A percentile compares a stretch with the other conserved stretches of the same genome.
Conservation (phyloP, 352 stramenopile genomes). For the Pythium utonaiense region DNA sequence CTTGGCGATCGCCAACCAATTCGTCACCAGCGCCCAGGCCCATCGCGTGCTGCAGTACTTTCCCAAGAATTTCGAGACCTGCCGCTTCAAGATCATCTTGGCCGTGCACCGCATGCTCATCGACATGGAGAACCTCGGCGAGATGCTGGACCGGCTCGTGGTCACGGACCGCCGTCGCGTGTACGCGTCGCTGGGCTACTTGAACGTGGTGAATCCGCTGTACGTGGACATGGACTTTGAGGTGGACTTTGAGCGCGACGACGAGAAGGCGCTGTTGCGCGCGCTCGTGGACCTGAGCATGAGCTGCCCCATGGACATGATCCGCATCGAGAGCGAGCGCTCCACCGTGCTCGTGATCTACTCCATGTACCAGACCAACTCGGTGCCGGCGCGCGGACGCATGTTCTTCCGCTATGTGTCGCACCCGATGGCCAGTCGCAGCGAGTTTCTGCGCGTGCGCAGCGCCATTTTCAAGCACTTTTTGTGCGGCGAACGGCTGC, state of each 20-base stretch:
- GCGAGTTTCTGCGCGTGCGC: slow-evolving; percentile 42
- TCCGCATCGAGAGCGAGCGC: slow-evolving; percentile 61
- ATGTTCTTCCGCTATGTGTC: slow-evolving; percentile 69
- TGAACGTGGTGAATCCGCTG: slow-evolving; percentile 60
- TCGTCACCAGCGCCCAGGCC: slow-evolving; percentile 40
- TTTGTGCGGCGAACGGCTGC: slow-evolving; percentile 45
- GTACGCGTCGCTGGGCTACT: slow-evolving; percentile 49
- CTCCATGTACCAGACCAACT: slow-evolving; percentile 77
- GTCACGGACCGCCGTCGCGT: slow-evolving; percentile 36
- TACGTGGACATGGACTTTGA: slow-evolving; percentile 67
- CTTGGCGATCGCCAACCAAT: slow-evolving; percentile 45
- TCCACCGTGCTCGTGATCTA: slow-evolving; percentile 69
- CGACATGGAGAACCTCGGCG: slow-evolving; percentile 59
- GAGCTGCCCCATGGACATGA: slow-evolving; percentile 59
- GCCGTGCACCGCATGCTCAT: slow-evolving; percentile 58
- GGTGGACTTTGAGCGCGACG: slow-evolving; percentile 59
- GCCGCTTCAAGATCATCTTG: slow-evolving; percentile 46
- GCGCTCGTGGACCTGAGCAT: slow-evolving; percentile 66
- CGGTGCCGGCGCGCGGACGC: slow-evolving; percentile 37
- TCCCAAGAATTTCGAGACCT: slow-evolving; percentile 61
- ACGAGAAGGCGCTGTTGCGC: slow-evolving; percentile 59
- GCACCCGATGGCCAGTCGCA: slow-evolving; percentile 31
- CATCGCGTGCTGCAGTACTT: slow-evolving; percentile 69
- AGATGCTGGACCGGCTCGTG: slow-evolving; percentile 51
- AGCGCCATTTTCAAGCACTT: slow-evolving; percentile 52